Conservation (phyloP, 306 rosid species). For the Bauhinia variegata region DNA sequence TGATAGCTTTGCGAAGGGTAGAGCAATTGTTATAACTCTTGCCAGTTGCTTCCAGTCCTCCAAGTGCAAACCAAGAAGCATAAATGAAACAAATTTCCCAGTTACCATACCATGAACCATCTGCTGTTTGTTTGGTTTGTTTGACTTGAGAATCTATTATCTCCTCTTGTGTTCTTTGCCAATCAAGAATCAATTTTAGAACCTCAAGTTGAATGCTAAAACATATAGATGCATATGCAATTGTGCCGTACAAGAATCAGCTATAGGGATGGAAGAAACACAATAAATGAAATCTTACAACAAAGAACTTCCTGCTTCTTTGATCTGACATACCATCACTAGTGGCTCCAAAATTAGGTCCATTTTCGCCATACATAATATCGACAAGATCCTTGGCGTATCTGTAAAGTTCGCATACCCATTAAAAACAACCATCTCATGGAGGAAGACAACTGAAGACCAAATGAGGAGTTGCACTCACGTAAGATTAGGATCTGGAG, state of each 20-base stretch:
- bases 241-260: conserved; percentile 10
- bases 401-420: conserved; percentile 52
- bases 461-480: conserved; percentile 40
- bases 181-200: conserved; percentile 4
- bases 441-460: conserved; percentile 18
- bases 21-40: conserved; percentile 48
- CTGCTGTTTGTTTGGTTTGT: conserved; percentile 40
- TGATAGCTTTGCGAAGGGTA: conserved; percentile 53
- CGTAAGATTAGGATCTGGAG: conserved; percentile 99
- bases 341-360: conserved; percentile 97
- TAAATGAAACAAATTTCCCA: conserved; percentile 75
- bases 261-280: neutral
- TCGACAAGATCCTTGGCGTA: conserved; percentile 91
- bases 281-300: conserved; percentile 8
- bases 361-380: conserved; percentile 73
- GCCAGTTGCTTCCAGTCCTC: conserved; percentile 61
- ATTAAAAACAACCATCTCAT: conserved; percentile 29
- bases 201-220: neutral
- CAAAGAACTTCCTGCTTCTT: conserved; percentile 2
- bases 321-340: conserved; percentile 81
- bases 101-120: conserved; percentile 60
- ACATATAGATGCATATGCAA: conserved; percentile 1
- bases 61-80: conserved; percentile 65
- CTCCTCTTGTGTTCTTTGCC: neutral
- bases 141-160: neutral